These are phyloP conservation scores for Pyrenopolyporus hunteri DNA, from an alignment of 495 filamentous ascomycete species.

Conservation along the genomic window DNA sequence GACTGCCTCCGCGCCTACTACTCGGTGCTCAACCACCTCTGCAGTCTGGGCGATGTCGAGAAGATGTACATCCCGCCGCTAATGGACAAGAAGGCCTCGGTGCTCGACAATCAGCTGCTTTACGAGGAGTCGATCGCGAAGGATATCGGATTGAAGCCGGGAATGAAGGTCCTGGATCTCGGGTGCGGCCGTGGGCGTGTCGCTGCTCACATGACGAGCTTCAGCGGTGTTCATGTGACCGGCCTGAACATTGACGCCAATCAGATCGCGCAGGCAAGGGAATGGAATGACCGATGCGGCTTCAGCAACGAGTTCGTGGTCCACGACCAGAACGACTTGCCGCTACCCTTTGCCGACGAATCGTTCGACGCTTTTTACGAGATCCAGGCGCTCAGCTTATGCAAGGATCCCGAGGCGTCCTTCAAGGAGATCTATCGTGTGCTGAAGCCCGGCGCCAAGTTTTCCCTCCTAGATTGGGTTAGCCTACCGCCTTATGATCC, in stretches of 20 bases:
- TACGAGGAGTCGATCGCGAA: conserved; percentile 64
- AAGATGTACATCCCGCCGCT: conserved; percentile 73
- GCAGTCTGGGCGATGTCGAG: conserved; percentile 69
- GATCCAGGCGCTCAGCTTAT: conserved; percentile 67
- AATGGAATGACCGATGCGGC: conserved; percentile 57
- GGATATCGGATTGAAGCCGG: conserved; percentile 57
- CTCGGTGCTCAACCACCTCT: conserved; percentile 67
- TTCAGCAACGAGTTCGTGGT: conserved; percentile 61
- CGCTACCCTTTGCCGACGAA: conserved; percentile 61
- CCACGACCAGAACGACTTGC: conserved; percentile 64
- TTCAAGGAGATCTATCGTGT: conserved; percentile 63
- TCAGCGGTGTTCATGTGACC: conserved; percentile 61
- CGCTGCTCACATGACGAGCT: conserved; percentile 65
- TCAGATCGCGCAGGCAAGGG: conserved; percentile 62
- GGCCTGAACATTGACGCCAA: conserved; percentile 69
- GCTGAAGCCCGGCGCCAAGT: conserved; percentile 62
- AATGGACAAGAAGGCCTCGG: conserved; percentile 63
- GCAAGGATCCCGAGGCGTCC: conserved; percentile 59
- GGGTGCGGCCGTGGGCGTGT: conserved; percentile 67
- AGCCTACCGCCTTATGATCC: conserved; percentile 62
- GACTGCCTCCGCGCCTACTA: conserved; percentile 67
- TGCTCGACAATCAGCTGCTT: conserved; percentile 61
- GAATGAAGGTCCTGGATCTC: conserved; percentile 62
- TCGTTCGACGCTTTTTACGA: conserved; percentile 69
- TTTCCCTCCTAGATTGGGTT: conserved; percentile 66